Percentiles rank a stretch among this genome's conserved stretches.
Evolutionary conservation across 805 yeast genomes (phyloP).

Genomic region (Kluyveromyces lactis): DNA sequence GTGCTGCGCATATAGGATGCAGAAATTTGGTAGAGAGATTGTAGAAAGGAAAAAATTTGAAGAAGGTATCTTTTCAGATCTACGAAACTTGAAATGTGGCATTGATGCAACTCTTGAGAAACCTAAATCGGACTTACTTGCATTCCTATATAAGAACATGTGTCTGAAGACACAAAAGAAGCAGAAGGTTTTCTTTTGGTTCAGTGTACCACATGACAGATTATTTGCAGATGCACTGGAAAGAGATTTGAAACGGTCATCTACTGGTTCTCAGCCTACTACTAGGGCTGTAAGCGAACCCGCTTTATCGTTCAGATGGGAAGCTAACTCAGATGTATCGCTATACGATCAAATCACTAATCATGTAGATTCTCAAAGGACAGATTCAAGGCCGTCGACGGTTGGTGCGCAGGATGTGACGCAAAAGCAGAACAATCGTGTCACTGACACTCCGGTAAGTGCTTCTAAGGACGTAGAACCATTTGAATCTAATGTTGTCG

Average conservation of each 20-base stretch:
- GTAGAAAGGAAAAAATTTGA: constrained; percentile 88
- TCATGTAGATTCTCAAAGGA: constrained; percentile 32
- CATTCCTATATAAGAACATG: constrained; percentile 74
- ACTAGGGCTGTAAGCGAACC: constrained; percentile 72
- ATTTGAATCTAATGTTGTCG: not conserved
- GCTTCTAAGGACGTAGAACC: not conserved
- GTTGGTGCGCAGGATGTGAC: not conserved
- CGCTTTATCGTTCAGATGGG: constrained; percentile 65
- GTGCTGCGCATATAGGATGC: constrained; percentile 79
- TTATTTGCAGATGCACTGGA: constrained; percentile 90
- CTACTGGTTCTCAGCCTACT: constrained; percentile 51
- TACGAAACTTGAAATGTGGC: constrained; percentile 79
- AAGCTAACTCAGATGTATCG: constrained; percentile 35
- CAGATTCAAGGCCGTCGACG: constrained; percentile 3
- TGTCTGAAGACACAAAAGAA: constrained; percentile 93
- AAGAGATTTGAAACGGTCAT: constrained; percentile 79
- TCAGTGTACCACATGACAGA: constrained; percentile 88
- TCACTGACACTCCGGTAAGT: not conserved
- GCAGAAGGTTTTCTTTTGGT: constrained; percentile 96
- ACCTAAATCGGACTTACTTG: constrained; percentile 78
- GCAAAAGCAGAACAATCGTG: not conserved
- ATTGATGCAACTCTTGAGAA: constrained; percentile 80
- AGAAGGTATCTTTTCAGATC: constrained; percentile 90
- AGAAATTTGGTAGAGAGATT: constrained; percentile 81
- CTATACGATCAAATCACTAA: constrained; percentile 45